A percentile compares a stretch with the other conserved stretches of the same genome.
Conservation (phyloP, 805 yeast genomes). For the Candida nanaspora region DNA sequence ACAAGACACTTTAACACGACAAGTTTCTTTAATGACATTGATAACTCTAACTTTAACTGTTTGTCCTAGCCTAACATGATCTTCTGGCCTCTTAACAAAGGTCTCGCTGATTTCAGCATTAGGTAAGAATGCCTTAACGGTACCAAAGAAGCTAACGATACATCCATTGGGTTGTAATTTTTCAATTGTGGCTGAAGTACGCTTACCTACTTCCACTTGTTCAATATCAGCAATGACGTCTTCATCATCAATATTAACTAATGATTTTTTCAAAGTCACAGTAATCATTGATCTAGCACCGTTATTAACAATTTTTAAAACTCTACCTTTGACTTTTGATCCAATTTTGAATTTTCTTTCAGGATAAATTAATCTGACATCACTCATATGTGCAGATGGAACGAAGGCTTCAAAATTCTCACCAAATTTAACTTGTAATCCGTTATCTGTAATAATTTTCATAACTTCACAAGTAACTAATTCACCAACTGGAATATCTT, state of each 20-base stretch:
- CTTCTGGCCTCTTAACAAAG: slow-evolving; percentile 68
- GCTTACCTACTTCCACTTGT: slow-evolving; percentile 34
- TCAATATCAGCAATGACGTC: slow-evolving; percentile 35
- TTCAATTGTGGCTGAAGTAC: slow-evolving; percentile 70
- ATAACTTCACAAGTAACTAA: slow-evolving; percentile 47
- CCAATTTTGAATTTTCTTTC: slow-evolving; percentile 90
- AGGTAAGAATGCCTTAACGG: slow-evolving; percentile 74
- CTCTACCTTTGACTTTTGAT: slow-evolving; percentile 68
- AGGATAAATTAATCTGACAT: slow-evolving; percentile 76
- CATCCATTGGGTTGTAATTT: slow-evolving; percentile 72
- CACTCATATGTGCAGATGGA: slow-evolving; percentile 72
- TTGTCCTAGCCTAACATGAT: slow-evolving; percentile 77
- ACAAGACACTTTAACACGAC: slow-evolving; percentile 65
- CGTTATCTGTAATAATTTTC: slow-evolving; percentile 52
- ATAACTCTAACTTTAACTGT: slow-evolving; percentile 67
- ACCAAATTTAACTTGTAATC: slow-evolving; percentile 60
- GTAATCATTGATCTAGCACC: slow-evolving; percentile 40
- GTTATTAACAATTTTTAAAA: slow-evolving; percentile 40
- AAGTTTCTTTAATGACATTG: slow-evolving; percentile 43
- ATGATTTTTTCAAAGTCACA: slow-evolving; percentile 76
- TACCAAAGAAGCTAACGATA: slow-evolving; percentile 75
- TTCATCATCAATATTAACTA: slow-evolving; percentile 60
- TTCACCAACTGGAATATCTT: slow-evolving; percentile 75
- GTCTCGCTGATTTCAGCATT: slow-evolving; percentile 86
- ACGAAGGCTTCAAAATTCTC: slow-evolving; percentile 70